A percentile compares a stretch with the other conserved stretches of the same genome.
phyloP scores from a whole-genome alignment of 768 basidiomycete genomes.

The Macrolepiota fuliginosa region DNA sequence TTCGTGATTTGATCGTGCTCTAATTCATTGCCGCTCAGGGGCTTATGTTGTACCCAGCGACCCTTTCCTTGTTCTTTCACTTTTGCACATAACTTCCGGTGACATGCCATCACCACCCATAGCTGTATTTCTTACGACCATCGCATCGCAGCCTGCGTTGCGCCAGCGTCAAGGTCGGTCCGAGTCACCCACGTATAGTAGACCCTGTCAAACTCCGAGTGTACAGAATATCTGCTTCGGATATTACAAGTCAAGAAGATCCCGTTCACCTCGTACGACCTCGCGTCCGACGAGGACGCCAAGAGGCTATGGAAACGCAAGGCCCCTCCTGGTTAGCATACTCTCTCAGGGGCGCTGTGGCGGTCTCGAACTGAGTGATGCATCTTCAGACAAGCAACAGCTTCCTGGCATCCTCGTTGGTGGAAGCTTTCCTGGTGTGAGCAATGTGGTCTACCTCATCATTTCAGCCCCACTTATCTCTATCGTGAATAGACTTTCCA shows the following conservation, averaged over 20 bases:
- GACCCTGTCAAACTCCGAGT: background rate
- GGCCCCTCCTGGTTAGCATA: constrained; percentile 58
- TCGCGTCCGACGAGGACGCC: constrained; percentile 81
- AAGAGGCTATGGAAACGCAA: constrained; percentile 81
- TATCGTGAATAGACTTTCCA: constrained; percentile 50
- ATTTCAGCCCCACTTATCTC: background rate
- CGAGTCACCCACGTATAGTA: background rate
- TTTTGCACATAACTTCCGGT: background rate
- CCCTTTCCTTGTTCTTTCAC: background rate
- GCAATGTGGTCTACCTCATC: constrained; percentile 26
- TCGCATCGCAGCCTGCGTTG: constrained; percentile 75
- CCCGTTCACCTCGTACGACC: constrained; percentile 76
- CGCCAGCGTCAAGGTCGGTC: constrained; percentile 73
- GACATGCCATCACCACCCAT: constrained; percentile 81
- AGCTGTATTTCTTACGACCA: constrained; percentile 83
- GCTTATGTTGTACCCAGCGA: background rate
- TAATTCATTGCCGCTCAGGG: constrained; percentile 4
- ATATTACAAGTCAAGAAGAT: constrained; percentile 87
- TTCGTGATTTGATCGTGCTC: background rate
- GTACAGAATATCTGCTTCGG: constrained; percentile 75
- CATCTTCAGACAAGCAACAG: constrained; percentile 68
- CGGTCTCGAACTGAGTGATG: background rate
- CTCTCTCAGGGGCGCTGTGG: background rate
- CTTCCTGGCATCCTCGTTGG: constrained; percentile 84
- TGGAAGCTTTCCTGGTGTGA: constrained; percentile 71